Evolutionary conservation across 2,329 filamentous ascomycete species (phyloP).

Genomic region (Colletotrichum sp.): DNA sequence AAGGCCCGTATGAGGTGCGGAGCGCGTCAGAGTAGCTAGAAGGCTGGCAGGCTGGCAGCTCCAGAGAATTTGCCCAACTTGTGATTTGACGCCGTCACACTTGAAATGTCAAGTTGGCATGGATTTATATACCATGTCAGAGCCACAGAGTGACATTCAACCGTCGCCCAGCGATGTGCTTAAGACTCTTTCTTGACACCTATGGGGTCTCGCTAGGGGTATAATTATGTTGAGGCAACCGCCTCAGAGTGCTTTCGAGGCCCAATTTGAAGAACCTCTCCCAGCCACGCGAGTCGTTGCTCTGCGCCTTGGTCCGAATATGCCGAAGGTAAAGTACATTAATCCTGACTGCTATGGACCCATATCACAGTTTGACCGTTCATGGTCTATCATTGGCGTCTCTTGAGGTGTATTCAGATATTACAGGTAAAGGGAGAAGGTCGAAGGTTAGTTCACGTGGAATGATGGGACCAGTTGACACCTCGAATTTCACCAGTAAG

Average conservation of each 20-base stretch:
- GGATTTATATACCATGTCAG: neutral
- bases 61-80: no score
- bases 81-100: no score
- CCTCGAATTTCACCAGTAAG: neutral
- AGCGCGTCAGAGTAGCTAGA: neutral
- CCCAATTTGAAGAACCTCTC: no score
- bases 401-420: neutral
- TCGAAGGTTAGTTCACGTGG: rapidly evolving
- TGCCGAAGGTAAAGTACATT: rapidly evolving
- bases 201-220: rapidly evolving
- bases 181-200: rapidly evolving
- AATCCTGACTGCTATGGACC: neutral
- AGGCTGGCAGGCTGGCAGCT: neutral
- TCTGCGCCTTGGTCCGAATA: neutral
- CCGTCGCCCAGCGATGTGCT: rapidly evolving
- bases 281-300: neutral
- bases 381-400: neutral
- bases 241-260: neutral
- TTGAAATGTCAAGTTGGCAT: rapidly evolving
- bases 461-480: neutral
- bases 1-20: rapidly evolving
- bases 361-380: rapidly evolving
- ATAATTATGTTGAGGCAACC: rapidly evolving
- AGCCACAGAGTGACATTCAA: rapidly evolving
- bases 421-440: neutral